phyloP scores from a whole-genome alignment of 2,329 filamentous ascomycete genomes.

The Apiospora arundinis region DNA sequence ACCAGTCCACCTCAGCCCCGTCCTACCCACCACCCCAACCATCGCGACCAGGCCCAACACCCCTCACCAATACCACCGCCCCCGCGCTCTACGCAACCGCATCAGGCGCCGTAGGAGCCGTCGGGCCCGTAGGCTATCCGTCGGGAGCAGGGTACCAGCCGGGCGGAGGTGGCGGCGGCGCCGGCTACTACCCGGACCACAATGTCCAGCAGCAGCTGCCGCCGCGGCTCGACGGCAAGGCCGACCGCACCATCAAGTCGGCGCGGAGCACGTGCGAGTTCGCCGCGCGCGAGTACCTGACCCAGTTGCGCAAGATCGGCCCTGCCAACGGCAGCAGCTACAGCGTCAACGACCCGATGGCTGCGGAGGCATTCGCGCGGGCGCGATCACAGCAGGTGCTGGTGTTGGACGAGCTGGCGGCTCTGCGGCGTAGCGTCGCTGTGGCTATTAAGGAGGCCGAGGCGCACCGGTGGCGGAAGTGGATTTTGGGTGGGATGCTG shows the following conservation, averaged over 20 bases:
- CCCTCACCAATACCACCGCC: neutral
- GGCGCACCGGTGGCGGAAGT: conserved; percentile 57
- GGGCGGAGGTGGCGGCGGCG: neutral
- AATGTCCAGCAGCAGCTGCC: neutral
- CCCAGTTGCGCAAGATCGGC: conserved; percentile 36
- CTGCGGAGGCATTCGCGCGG: conserved; percentile 51
- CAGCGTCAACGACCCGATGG: conserved; percentile 41
- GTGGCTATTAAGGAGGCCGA: conserved; percentile 52
- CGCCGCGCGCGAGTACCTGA: conserved; percentile 43
- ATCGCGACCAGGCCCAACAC: neutral
- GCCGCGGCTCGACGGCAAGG: neutral
- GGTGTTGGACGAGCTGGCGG: conserved; percentile 52
- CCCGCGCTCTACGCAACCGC: neutral
- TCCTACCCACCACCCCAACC: neutral
- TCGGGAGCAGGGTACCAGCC: neutral
- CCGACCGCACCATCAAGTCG: conserved; percentile 30
- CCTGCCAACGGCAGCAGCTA: conserved; percentile 28
- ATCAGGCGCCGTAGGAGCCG: too few relatives aligned
- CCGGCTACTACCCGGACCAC: neutral
- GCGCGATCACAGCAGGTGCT: conserved; percentile 50
- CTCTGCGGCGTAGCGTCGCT: conserved; percentile 51
- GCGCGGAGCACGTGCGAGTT: conserved; percentile 37
- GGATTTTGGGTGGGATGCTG: conserved; percentile 59
- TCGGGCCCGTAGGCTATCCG: neutral
- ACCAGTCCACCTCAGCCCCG: conserved; percentile 19